Percentiles rank a stretch among this genome's conserved stretches.
These are phyloP conservation scores for Agrocybe chaxingu DNA, from an alignment of 768 basidiomycete genomes.

Conservation along the genomic window DNA sequence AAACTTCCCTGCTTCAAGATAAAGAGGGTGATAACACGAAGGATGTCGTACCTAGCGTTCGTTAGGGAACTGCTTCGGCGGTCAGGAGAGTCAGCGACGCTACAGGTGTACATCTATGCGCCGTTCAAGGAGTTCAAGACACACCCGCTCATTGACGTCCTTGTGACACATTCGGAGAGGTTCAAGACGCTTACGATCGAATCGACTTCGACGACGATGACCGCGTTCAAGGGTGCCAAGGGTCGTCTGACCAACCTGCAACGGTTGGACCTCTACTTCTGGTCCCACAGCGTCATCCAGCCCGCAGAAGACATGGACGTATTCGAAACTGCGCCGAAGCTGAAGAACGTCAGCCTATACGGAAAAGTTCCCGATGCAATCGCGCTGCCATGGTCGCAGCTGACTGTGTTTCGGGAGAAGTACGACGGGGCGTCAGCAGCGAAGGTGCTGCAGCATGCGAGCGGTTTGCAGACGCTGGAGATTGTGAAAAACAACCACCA, in stretches of 20 bases:
- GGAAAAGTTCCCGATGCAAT: too few relatives aligned
- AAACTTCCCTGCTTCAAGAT: slow-evolving; percentile 9
- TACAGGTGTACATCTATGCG: slow-evolving; percentile 4
- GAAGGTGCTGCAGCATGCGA: too few relatives aligned
- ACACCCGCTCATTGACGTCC: slow-evolving; percentile 4
- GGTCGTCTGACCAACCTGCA: neutral
- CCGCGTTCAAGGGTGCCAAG: slow-evolving; percentile 1
- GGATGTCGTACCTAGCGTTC: neutral
- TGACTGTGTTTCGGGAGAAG: too few relatives aligned
- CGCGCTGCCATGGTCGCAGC: too few relatives aligned
- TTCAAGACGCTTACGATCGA: slow-evolving; percentile 8
- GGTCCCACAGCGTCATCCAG: too few relatives aligned
- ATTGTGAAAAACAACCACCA: too few relatives aligned
- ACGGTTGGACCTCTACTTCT: too few relatives aligned
- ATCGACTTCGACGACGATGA: slow-evolving; percentile 2
- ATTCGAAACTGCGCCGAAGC: too few relatives aligned
- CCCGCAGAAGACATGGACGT: too few relatives aligned
- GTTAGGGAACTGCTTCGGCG: slow-evolving; percentile 6
- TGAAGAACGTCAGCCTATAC: too few relatives aligned
- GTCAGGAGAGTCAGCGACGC: slow-evolving; percentile 4
- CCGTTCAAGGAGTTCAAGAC: slow-evolving; percentile 3
- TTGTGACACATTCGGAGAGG: slow-evolving; percentile 4
- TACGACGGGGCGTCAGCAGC: too few relatives aligned
- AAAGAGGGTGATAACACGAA: neutral
- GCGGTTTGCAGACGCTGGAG: too few relatives aligned